Base-by-base conservation (phyloP, 805 yeast genomes). In the Saturnispora serradocipensis region DNA sequence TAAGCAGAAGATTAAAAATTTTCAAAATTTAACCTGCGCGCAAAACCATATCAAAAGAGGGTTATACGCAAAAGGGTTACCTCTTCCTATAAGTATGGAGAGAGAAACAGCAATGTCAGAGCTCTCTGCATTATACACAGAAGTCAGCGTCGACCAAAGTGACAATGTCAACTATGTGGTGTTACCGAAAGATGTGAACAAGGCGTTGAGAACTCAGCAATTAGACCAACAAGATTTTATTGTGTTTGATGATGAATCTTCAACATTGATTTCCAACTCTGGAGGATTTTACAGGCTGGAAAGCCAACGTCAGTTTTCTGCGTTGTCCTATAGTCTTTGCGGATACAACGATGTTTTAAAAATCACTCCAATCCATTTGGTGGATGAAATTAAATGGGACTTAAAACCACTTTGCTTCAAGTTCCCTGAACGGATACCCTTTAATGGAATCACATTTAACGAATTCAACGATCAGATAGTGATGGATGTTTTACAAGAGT, bases 401-500 rank as follows among this genome's bases (percentile, higher is more conserved):
- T 62, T 69, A 35, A 74, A 74, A 43, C 64, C 65, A 10, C 59
- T 78, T 8, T 58, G 66, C 47, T 61, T 78, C 50, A 56, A 58
- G 43, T 57, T 74, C 15, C 79, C 81, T 4, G 70, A 68, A 43
- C 44, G 53, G 22, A 58, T 73, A 5, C 58, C 63, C 35, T 48
- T 62, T 1, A 58, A 68, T 43, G 77, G 82, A 55, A 50, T 76
- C 3, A 51, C 64, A 9, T 71, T 72, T 34, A 58, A 57, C 3
- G 57, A 51, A 16, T 65, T 62, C 38, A 56, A 54, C 8, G 67
- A 63, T 8, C 35, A 30, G 43, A 54, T 82, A 0, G 58, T 79
- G n/a, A 54, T 81, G 18, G 88, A 84, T 62, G 58, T 79, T 8
- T 67, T 86, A 15, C 78, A 82, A 28, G 72, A 69, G 22, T 65